These are phyloP conservation scores for Lodderomyces beijingensis DNA, from an alignment of 1,139 yeast genomes.

Conservation along the genomic window DNA sequence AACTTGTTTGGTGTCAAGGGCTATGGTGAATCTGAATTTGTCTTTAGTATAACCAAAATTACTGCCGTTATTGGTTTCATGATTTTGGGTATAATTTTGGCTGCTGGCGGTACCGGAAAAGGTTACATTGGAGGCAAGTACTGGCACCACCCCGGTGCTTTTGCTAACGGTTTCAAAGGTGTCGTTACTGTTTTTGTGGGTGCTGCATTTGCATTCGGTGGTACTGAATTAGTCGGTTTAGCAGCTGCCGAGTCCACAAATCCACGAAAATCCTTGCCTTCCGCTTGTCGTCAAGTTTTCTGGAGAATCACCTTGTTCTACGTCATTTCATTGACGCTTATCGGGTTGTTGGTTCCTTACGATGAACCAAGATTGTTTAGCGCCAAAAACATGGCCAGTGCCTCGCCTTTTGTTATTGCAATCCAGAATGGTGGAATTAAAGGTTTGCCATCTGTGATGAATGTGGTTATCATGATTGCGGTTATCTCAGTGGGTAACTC, in stretches of 20 bases:
- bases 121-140: slow-evolving; percentile 40
- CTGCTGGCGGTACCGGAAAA: slow-evolving; percentile 40
- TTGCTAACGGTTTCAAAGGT: slow-evolving; percentile 43
- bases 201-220: slow-evolving; percentile 41
- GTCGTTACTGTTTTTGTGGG: slow-evolving; percentile 38
- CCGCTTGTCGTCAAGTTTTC: slow-evolving; percentile 42
- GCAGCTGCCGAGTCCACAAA: slow-evolving; percentile 40
- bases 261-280: slow-evolving; percentile 36
- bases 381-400: slow-evolving; percentile 25
- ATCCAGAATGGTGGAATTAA: slow-evolving; percentile 26
- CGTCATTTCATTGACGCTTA: slow-evolving; percentile 34
- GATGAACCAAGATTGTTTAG: slow-evolving; percentile 27
- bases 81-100: slow-evolving; percentile 35
- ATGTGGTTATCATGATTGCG: slow-evolving; percentile 28
- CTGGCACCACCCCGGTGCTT: slow-evolving; percentile 45
- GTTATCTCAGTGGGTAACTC: slow-evolving; percentile 33
- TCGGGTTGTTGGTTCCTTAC: slow-evolving; percentile 37
- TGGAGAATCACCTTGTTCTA: slow-evolving; percentile 43
- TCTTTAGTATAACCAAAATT: slow-evolving; percentile 38
- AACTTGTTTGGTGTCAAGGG: slow-evolving; percentile 44
- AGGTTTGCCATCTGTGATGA: slow-evolving; percentile 30
- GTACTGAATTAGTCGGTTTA: slow-evolving; percentile 40
- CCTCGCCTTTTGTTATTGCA: slow-evolving; percentile 24
- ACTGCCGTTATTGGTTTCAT: slow-evolving; percentile 41
- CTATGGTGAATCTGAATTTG: slow-evolving; percentile 44